Conservation (phyloP, 257 asterid species). For the Oldenlandia corymbosa region DNA sequence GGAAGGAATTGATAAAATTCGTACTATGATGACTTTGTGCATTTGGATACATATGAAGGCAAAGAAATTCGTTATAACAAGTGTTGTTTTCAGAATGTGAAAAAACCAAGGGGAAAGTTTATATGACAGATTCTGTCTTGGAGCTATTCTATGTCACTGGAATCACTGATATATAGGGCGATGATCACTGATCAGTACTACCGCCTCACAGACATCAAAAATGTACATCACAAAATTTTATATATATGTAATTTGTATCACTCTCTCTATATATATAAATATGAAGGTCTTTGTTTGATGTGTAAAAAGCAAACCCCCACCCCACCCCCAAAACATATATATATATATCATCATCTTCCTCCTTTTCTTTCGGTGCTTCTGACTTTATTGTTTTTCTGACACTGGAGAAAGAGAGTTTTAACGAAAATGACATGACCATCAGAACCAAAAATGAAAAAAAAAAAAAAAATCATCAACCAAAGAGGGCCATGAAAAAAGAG, state of each 20-base stretch:
- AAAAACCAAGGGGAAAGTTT: conserved; percentile 13
- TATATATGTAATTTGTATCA: no score
- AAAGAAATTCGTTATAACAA: conserved; percentile 7
- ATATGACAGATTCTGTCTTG: conserved; percentile 7
- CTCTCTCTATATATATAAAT: no score
- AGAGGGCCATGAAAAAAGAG: conserved; percentile 7
- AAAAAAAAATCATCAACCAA: no score
- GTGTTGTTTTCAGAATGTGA: conserved; percentile 30
- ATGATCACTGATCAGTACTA: not conserved
- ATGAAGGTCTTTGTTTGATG: not conserved
- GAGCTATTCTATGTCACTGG: not conserved
- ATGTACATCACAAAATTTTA: conserved; percentile 11
- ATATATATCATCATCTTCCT: not conserved
- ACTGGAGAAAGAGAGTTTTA: conserved; percentile 21
- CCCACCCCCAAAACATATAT: no score
- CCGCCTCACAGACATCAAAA: conserved; percentile 4
- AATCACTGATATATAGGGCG: no score
- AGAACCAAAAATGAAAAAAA: conserved; percentile 39
- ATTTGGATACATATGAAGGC: not conserved
- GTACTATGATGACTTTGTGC: no score
- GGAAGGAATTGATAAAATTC: no score
- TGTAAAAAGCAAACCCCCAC: conserved; percentile 5
- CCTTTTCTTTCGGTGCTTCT: conserved; percentile 49
- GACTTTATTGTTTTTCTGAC: conserved; percentile 45
- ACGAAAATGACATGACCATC: conserved; percentile 56